These are phyloP conservation scores for Pleurotus eryngii DNA, from an alignment of 768 basidiomycete genomes.

Conservation along the genomic window DNA sequence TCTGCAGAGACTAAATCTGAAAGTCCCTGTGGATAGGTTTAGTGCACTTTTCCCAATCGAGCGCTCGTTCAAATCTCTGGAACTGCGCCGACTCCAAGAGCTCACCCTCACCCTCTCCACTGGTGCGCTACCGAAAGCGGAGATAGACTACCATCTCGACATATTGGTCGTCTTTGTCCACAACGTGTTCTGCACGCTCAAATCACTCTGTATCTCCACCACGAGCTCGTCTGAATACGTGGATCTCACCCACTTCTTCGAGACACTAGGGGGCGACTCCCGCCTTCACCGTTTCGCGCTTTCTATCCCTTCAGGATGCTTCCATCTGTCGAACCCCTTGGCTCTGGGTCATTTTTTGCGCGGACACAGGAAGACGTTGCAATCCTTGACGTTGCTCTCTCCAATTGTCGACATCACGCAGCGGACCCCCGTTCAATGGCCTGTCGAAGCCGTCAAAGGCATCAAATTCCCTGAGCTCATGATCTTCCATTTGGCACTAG, in stretches of 20 bases:
- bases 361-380: constrained; percentile 31
- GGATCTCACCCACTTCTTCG: constrained; percentile 36
- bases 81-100: constrained; percentile 30
- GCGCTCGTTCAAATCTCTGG: constrained; percentile 26
- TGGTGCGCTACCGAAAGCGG: constrained; percentile 16
- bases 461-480: neutral
- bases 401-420: neutral
- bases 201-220: constrained; percentile 32
- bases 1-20: constrained; percentile 32
- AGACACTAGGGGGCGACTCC: constrained; percentile 35
- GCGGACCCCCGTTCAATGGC: neutral
- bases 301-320: constrained; percentile 43
- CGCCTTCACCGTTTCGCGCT: constrained; percentile 33
- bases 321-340: constrained; percentile 32
- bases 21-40: constrained; percentile 36
- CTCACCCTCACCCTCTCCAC: constrained; percentile 36
- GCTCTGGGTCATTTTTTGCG: constrained; percentile 32
- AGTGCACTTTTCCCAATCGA: neutral
- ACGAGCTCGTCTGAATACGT: constrained; percentile 34
- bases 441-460: neutral
- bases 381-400: constrained; percentile 32
- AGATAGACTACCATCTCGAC: constrained; percentile 35
- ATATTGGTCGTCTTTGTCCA: constrained; percentile 44
- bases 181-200: constrained; percentile 35
- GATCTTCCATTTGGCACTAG: neutral